These are phyloP conservation scores for Aspergillus oerlinghausenensis DNA, from an alignment of 2,329 filamentous ascomycete genomes.

Conservation along the genomic window DNA sequence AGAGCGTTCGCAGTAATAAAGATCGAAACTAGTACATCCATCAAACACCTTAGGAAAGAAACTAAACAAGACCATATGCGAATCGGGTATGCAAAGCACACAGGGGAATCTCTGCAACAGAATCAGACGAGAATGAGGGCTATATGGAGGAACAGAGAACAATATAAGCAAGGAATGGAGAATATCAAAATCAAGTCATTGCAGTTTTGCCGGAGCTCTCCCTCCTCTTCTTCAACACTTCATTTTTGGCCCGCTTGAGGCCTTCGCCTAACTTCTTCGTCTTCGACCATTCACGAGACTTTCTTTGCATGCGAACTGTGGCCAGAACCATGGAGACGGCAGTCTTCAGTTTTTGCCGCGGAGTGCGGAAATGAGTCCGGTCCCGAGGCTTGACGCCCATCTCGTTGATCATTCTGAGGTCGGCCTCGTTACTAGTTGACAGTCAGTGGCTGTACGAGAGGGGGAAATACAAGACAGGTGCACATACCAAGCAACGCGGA, in stretches of 20 bases:
- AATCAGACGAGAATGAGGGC: background rate
- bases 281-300: constrained; percentile 43
- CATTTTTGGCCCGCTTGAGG: constrained; percentile 39
- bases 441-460: constrained; percentile 5
- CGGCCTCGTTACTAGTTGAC: constrained; percentile 76
- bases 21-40: background rate
- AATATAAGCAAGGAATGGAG: background rate
- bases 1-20: background rate
- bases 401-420: constrained; percentile 76
- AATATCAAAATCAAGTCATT: constrained; percentile 2
- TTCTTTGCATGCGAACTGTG: constrained; percentile 42
- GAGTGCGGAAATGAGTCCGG: constrained; percentile 26
- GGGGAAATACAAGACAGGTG: constrained; percentile 4
- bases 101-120: background rate
- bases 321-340: constrained; percentile 42
- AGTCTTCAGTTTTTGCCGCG: constrained; percentile 40
- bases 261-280: constrained; percentile 41
- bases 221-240: constrained; percentile 36
- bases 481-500: constrained; percentile 70
- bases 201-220: constrained; percentile 25
- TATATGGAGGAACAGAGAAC: constrained; percentile 17
- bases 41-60: background rate
- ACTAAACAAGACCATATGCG: background rate
- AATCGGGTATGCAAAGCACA: background rate
- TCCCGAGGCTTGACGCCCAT: constrained; percentile 63